Percentiles rank a stretch among this genome's conserved stretches.
Evolutionary conservation across 257 asterid genomes (phyloP).

Genomic region (Nicotiana paniculata): DNA sequence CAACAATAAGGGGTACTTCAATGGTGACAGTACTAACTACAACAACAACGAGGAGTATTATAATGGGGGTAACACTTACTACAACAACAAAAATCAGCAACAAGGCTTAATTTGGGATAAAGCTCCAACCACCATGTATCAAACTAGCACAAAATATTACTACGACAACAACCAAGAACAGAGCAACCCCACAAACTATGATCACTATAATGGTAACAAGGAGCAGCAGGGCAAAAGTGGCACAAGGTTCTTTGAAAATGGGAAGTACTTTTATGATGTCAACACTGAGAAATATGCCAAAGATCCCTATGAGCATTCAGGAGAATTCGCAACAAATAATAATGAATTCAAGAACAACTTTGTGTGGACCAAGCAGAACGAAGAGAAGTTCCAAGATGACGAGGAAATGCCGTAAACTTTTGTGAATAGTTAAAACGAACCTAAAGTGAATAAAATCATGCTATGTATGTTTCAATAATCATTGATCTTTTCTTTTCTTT

Average conservation of each 20-base stretch:
- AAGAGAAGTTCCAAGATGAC: slow-evolving; percentile 30
- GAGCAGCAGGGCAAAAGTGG: too few relatives aligned
- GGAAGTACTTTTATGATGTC: too few relatives aligned
- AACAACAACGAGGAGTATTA: not conserved
- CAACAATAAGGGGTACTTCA: too few relatives aligned
- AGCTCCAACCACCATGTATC: slow-evolving; percentile 7
- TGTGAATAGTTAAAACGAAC: too few relatives aligned
- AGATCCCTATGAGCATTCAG: too few relatives aligned
- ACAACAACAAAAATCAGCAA: too few relatives aligned
- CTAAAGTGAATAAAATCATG: not conserved
- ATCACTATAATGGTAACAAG: slow-evolving; percentile 16
- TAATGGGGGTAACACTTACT: too few relatives aligned
- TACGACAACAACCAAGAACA: slow-evolving; percentile 5
- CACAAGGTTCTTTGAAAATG: too few relatives aligned
- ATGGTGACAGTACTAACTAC: not conserved
- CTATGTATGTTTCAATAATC: too few relatives aligned
- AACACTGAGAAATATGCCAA: too few relatives aligned
- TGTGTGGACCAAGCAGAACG: slow-evolving; percentile 6
- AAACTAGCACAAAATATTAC: slow-evolving; percentile 13
- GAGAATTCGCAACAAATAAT: not conserved
- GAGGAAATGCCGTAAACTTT: slow-evolving; percentile 43
- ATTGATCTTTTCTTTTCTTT: not conserved
- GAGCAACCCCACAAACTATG: slow-evolving; percentile 4
- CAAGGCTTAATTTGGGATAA: too few relatives aligned
- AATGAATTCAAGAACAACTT: not conserved